Base-by-base conservation (phyloP, 371 early-diverging fungal species). In the Dichotomocladium elegans region DNA sequence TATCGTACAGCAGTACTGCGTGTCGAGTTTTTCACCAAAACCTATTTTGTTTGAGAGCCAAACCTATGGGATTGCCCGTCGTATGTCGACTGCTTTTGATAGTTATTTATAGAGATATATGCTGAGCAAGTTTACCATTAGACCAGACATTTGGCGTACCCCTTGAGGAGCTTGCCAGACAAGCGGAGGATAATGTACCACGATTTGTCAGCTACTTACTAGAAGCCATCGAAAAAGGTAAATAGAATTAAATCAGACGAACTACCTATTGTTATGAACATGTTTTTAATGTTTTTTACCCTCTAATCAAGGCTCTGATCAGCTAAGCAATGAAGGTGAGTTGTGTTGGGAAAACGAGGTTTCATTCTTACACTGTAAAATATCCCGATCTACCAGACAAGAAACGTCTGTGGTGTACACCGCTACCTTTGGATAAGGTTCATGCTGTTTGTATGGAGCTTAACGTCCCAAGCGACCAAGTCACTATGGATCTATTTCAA, bases 111-210 rank as follows among this genome's bases (percentile, higher is more conserved):
- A n/a, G n/a, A n/a, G n/a, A n/a, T n/a, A n/a, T n/a, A 37, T 15
- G 15, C 37, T 37, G n/a, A 21, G 37, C 37, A 37, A 33, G n/a
- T 33, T 17, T 7, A 7, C 11, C 33, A 1, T 0, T 48, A 78
- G 87, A 86, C 63, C 90, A 90, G 72, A 74, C 82, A 10, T 90
- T 88, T 73, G 90, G 89, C 21, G 85, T 88, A 25, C 66, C 84
- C n/a, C 71, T 90, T 43, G 87, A 84, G 21, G 86, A 85, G 43
- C 74, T 86, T 33, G 79, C 79, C 24, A 67, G 78, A 44, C 75
- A 80, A 28, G 66, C 74, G 19, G 75, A 77, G 27, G 77, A 75
- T 55, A 65, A 67, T 37, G 74, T 85, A 5, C 89, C 90, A 9
- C 66, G 67, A 44, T 70, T 89, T 41, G 71, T 86, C 0, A 64